Evolutionary conservation across 108 stramenopile genomes (phyloP).

Genomic region (Discostella stelligeroides): DNA sequence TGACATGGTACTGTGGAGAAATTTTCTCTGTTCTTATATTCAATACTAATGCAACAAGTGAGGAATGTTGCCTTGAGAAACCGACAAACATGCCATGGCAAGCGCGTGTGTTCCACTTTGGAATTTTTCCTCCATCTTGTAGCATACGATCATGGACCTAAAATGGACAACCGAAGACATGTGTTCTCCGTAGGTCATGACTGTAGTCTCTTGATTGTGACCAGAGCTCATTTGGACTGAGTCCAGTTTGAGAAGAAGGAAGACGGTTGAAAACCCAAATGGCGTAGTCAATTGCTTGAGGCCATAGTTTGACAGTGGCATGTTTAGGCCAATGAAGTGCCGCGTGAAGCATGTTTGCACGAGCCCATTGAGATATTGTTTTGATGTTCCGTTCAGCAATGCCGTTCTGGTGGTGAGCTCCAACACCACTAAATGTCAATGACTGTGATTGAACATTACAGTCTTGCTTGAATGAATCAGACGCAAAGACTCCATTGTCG

Average conservation of each 20-base stretch:
- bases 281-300: no score
- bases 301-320: no score
- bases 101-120: conserved; percentile 4
- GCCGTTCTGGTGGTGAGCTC: no score
- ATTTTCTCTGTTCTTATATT: conserved; percentile 10
- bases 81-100: conserved; percentile 6
- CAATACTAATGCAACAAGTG: not conserved
- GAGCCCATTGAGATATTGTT: no score
- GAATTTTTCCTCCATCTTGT: conserved; percentile 36
- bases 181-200: conserved; percentile 12
- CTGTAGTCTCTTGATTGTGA: not conserved
- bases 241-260: no score
- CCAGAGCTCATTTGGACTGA: conserved; percentile 33
- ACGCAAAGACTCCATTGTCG: conserved; percentile 48
- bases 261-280: no score
- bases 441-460: conserved; percentile 2
- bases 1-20: conserved; percentile 1
- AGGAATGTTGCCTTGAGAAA: not conserved
- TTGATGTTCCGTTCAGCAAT: no score
- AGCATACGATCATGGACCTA: conserved; percentile 8
- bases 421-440: no score
- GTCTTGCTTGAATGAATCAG: conserved; percentile 12
- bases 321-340: no score
- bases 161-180: conserved; percentile 35
- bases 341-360: no score